Conservation (phyloP, 805 yeast species). For the Ogataea populi-albae region DNA sequence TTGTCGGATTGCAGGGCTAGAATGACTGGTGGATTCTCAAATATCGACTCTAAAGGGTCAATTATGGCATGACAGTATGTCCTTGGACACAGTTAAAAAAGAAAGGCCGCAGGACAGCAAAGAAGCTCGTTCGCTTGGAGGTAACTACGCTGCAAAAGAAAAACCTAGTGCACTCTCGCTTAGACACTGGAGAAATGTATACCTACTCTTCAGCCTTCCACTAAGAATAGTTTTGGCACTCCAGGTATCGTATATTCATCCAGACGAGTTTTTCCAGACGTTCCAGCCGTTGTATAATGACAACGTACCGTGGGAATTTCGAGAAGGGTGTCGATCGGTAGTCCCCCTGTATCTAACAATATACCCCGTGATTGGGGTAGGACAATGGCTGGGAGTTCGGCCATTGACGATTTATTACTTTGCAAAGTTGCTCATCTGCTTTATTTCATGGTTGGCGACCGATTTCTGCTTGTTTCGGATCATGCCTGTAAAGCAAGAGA, state of each 20-base stretch:
- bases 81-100: too few relatives aligned
- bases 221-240: slow-evolving; percentile 56
- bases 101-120: too few relatives aligned
- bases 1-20: too few relatives aligned
- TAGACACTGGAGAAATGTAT: slow-evolving; percentile 46
- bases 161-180: slow-evolving; percentile 11
- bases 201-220: slow-evolving; percentile 41
- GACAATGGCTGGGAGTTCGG: slow-evolving; percentile 29
- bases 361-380: slow-evolving; percentile 57
- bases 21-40: too few relatives aligned
- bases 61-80: too few relatives aligned
- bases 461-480: slow-evolving; percentile 32
- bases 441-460: slow-evolving; percentile 31
- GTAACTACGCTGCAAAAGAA: too few relatives aligned
- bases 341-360: slow-evolving; percentile 66
- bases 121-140: too few relatives aligned
- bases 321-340: slow-evolving; percentile 57
- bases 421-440: slow-evolving; percentile 45
- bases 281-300: slow-evolving; percentile 64
- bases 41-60: too few relatives aligned
- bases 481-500: slow-evolving; percentile 34
- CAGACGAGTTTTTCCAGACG: slow-evolving; percentile 96
- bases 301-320: slow-evolving; percentile 83
- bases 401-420: slow-evolving; percentile 54
- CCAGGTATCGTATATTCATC: slow-evolving; percentile 85